Conservation (phyloP, 257 asterid species). For the Schizonepeta tenuifolia region DNA sequence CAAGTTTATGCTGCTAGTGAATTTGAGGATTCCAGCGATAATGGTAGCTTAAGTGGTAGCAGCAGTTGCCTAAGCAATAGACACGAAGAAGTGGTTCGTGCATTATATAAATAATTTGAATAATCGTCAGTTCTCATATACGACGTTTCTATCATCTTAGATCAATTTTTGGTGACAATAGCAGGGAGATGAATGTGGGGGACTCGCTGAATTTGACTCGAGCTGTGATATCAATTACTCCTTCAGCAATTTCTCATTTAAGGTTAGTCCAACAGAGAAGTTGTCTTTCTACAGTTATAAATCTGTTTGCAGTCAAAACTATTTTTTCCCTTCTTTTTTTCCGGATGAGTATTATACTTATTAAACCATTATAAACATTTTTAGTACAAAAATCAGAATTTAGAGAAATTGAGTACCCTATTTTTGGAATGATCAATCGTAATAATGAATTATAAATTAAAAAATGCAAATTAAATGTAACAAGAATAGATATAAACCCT, state of each 20-base stretch:
- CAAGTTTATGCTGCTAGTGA: slow-evolving; percentile 83
- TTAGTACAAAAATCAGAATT: no score
- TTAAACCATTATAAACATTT: no score
- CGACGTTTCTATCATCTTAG: neutral
- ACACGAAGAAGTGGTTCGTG: slow-evolving; percentile 83
- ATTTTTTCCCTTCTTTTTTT: neutral
- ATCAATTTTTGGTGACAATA: slow-evolving; percentile 30
- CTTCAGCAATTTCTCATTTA: slow-evolving; percentile 95
- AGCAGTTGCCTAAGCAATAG: slow-evolving; percentile 92
- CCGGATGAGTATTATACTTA: neutral
- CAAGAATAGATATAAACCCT: no score
- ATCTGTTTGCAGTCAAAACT: no score
- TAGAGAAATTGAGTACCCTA: no score
- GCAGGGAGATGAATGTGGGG: slow-evolving; percentile 80
- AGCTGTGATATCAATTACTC: slow-evolving; percentile 76
- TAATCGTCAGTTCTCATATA: neutral
- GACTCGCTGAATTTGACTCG: slow-evolving; percentile 70
- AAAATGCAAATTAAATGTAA: no score
- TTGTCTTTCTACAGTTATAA: neutral
- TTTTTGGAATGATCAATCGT: no score
- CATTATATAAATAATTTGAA: neutral
- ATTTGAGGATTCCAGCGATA: slow-evolving; percentile 81
- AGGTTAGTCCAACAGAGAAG: slow-evolving; percentile 48
- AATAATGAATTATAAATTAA: no score
- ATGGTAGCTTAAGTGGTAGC: slow-evolving; percentile 80